phyloP scores from a whole-genome alignment of 2,329 filamentous ascomycete species.

The Colletotrichum graminicola region DNA sequence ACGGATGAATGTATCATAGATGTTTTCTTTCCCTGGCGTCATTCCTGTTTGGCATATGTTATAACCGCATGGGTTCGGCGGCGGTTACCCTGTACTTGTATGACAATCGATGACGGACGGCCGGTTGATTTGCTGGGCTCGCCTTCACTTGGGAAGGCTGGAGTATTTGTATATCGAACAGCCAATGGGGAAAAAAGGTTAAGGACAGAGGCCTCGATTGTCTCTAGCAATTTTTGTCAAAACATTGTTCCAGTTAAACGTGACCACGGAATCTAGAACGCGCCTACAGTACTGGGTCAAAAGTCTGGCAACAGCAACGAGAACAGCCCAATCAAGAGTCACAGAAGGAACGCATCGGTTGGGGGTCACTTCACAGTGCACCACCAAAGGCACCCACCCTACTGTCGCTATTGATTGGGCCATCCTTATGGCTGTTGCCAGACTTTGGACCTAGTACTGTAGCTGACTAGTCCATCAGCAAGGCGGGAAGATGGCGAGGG shows the following conservation, averaged over 20 bases:
- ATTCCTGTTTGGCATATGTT: slow-evolving; percentile 41
- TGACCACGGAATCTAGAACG: neutral
- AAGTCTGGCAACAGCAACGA: too few relatives aligned
- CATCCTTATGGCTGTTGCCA: too few relatives aligned
- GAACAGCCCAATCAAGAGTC: too few relatives aligned
- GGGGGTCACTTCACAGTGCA: too few relatives aligned
- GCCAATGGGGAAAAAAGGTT: slow-evolving; percentile 34
- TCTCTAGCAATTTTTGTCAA: slow-evolving; percentile 6
- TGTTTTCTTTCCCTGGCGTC: slow-evolving; percentile 41
- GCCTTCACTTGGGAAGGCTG: slow-evolving; percentile 19
- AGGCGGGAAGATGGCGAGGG: neutral
- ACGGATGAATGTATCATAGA: slow-evolving; percentile 45
- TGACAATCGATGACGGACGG: slow-evolving; percentile 41
- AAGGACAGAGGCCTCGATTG: slow-evolving; percentile 13
- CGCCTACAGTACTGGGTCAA: too few relatives aligned
- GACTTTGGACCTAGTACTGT: too few relatives aligned
- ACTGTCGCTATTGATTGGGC: too few relatives aligned
- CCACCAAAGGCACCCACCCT: too few relatives aligned
- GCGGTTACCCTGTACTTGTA: slow-evolving; percentile 37
- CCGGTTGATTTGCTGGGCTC: slow-evolving; percentile 32
- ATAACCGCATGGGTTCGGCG: slow-evolving; percentile 35
- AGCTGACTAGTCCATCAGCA: neutral
- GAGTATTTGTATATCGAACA: slow-evolving; percentile 40
- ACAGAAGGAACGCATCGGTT: too few relatives aligned
- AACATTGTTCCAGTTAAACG: neutral